These are phyloP conservation scores for Colletotrichum lini DNA, from an alignment of 2,329 filamentous ascomycete species.

Conservation along the genomic window DNA sequence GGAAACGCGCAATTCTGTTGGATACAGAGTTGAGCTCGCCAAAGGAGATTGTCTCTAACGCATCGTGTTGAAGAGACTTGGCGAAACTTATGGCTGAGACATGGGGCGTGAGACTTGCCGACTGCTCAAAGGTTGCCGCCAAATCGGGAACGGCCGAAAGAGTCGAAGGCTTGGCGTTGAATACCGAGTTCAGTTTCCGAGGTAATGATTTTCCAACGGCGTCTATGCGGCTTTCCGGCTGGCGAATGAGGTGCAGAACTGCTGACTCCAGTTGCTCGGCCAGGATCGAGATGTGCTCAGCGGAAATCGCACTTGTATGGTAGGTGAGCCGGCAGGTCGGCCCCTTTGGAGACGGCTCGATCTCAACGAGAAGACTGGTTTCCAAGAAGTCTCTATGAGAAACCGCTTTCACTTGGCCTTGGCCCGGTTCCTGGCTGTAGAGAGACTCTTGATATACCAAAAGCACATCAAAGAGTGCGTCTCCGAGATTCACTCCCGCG, in stretches of 20 bases:
- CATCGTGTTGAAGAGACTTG: constrained; percentile 57
- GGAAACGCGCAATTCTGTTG: constrained; percentile 70
- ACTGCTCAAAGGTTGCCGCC: constrained; percentile 67
- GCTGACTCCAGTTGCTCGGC: constrained; percentile 73
- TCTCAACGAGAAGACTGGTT: constrained; percentile 81
- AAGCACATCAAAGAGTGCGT: constrained; percentile 80
- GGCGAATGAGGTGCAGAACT: constrained; percentile 48
- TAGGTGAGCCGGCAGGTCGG: constrained; percentile 64
- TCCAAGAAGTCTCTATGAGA: constrained; percentile 81
- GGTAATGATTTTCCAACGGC: constrained; percentile 49
- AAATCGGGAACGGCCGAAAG: constrained; percentile 60
- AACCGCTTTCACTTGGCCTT: constrained; percentile 64
- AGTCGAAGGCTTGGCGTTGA: constrained; percentile 58
- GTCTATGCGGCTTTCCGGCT: constrained; percentile 15
- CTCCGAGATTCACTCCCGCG: constrained; percentile 67
- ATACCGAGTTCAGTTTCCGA: constrained; percentile 60
- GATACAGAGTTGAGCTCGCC: constrained; percentile 69
- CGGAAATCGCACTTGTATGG: constrained; percentile 64
- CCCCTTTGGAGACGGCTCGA: constrained; percentile 71
- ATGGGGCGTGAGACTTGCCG: constrained; percentile 63
- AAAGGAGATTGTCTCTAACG: constrained; percentile 71
- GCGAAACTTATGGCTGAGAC: constrained; percentile 77
- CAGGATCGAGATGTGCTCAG: constrained; percentile 69
- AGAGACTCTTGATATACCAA: constrained; percentile 89
- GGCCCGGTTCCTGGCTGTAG: constrained; percentile 48